Conservation (phyloP, 768 basidiomycete species). For the Termitomyces sp. region DNA sequence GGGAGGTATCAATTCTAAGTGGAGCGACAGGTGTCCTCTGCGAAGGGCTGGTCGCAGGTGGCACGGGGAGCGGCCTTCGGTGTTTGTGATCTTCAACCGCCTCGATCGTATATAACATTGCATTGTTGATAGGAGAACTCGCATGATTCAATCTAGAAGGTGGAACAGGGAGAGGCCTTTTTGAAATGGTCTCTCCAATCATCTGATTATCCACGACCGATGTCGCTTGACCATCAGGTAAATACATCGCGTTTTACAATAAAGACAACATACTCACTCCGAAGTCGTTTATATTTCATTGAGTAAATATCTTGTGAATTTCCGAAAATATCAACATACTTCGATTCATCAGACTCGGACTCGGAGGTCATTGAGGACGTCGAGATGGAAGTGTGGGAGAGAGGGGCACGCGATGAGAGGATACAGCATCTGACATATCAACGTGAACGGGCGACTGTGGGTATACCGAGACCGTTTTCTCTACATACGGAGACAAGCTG, state of each 20-base stretch:
- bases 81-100: neutral
- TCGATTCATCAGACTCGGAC: neutral
- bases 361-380: neutral
- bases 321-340: no score
- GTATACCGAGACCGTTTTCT: neutral
- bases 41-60: neutral
- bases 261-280: neutral
- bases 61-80: neutral
- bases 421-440: neutral
- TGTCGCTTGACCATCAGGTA: neutral
- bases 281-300: neutral
- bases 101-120: neutral
- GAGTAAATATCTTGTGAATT: neutral
- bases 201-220: neutral
- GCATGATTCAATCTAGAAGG: neutral
- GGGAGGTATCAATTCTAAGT: neutral
- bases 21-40: neutral
- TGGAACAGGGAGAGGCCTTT: neutral
- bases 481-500: neutral
- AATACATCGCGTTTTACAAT: neutral
- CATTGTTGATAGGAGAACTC: neutral
- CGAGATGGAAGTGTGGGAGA: neutral
- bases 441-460: neutral
- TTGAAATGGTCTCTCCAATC: neutral
- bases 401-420: neutral